Evolutionary conservation across 1,284 basidiomycete species (phyloP), one percentile per base, ranked within the genome.

Genomic region (Vanrija sp.): DNA sequence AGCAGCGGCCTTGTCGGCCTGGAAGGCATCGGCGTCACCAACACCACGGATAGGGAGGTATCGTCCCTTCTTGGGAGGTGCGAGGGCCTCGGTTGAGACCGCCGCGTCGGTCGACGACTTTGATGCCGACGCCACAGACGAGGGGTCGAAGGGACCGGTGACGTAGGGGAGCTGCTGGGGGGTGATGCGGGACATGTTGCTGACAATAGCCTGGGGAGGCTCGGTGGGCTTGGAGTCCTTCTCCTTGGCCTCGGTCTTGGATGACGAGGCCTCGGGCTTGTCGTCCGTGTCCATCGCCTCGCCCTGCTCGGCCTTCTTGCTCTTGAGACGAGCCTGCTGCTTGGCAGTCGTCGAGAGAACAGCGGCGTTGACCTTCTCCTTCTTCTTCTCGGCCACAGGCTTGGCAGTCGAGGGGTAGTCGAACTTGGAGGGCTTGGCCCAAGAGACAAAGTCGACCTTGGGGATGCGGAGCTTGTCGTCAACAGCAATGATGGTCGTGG

Each of bases 311-410:
- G 83, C 85, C 70, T 82, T 80, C 73, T 82, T 83, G 26, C 78
- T 88, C 81, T 88, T 92, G 71, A 92, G 91, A 61, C 94, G 83
- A 3, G 92, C 91, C 73, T 91, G 91, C 15, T 89, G 89, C 76
- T 91, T 94, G 0, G 91, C 92, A 1, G 93, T 98, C 1, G 94
- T 97, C 6, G 91, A 95, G 42, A 98, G 81, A 7, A 98, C 91
- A 26, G 91, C 94, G 12, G 92, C 87, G 38, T 89, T 89, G 51
- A 93, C 86, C 77, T 94, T 95, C 45, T 88, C 84, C 40, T 90
- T 86, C 1, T 88, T 82, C 78, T 95, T 92, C 78, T 91, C 93
- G 76, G 91, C 89, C 2, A 89, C 89, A 14, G 91, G 88, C 71
- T 91, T 91, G 47, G 85, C 86, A 3, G 84, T 82, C 14, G 86